Conservation (phyloP, 1,284 basidiomycete species). For the Microbotryum intermedium region DNA sequence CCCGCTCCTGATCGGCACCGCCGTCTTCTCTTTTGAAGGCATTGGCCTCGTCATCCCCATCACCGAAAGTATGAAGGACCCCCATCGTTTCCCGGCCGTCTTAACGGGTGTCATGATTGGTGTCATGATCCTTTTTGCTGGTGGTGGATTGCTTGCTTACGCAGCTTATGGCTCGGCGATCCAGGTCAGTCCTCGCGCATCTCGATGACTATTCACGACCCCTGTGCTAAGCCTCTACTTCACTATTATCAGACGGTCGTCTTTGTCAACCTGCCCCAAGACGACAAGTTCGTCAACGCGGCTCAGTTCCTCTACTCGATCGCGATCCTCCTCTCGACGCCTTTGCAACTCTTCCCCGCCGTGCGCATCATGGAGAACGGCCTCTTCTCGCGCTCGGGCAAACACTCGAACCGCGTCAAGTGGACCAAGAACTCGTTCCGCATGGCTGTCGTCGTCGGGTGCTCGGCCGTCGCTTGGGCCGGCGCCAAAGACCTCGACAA, state of each 20-base stretch:
- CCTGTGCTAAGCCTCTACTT: too few relatives aligned
- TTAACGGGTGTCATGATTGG: constrained; percentile 85
- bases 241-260: constrained; percentile 68
- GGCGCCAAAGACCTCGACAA: constrained; percentile 92
- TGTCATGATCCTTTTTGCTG: constrained; percentile 75
- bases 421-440: constrained; percentile 91
- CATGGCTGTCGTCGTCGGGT: constrained; percentile 62
- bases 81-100: constrained; percentile 80
- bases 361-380: constrained; percentile 96
- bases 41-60: constrained; percentile 96
- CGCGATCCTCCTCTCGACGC: constrained; percentile 87
- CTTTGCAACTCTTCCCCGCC: constrained; percentile 94
- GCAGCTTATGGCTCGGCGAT: constrained; percentile 73
- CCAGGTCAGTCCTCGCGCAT: constrained; percentile 15
- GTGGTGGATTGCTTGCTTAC: constrained; percentile 81
- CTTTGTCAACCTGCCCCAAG: constrained; percentile 82
- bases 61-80: constrained; percentile 86
- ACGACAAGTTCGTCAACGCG: constrained; percentile 78
- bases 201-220: too few relatives aligned
- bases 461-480: constrained; percentile 66
- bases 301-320: constrained; percentile 58
- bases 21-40: constrained; percentile 97
- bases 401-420: constrained; percentile 53
- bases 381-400: constrained; percentile 74
- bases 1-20: constrained; percentile 91